Base-by-base conservation (phyloP, 176 grass and related monocot species). In the Aegilops speltoides region DNA sequence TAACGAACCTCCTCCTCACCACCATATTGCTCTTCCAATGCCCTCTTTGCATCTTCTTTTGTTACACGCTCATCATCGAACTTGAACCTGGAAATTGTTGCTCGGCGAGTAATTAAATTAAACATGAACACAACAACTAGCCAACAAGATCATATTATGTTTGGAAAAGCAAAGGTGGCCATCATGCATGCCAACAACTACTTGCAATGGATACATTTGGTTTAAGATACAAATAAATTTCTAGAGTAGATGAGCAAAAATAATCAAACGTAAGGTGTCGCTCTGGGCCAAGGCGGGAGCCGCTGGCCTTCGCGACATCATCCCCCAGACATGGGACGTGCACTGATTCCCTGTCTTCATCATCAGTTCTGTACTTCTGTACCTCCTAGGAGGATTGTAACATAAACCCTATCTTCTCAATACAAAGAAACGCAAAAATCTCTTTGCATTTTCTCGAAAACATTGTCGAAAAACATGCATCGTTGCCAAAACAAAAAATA, bases 1-100 rank as follows among this genome's bases (percentile, higher is more conserved):
- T 45, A 80, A 79, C 70, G 1, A 85, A 99, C 97, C 94, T 99
- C 97, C 78, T 99, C 97, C 79, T 99, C 97, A 80, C 97, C 97
- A 86, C 97, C 97, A 91, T 99, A 99, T 81, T 99, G 97, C 86
- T 96, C 97, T 88, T 99, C 97, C 24, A 99, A 76, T 79, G 97
- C 97, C 77, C 85, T 96, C 83, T 93, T 99, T 36, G 76, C 82
- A 86, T 96, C 92, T 94, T 99, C 97, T 89, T 99, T 99, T 75
- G 97, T 99, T 74, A 99, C 97, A 71, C 94, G 85, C 87, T 99
- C 97, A 91, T 99, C 97, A 83, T 99, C 97, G 83, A 99, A 99
- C 77, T 96, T 99, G 83, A 91, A 99, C 97, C 97, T 99, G 74
- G 17, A 89, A 90, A 78, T 37, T 86, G 60, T 19, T 33, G 33